Percentiles rank a stretch among this genome's conserved stretches.
Conservation (phyloP, 371 early-diverging fungal species). For the Mucor racemosus region DNA sequence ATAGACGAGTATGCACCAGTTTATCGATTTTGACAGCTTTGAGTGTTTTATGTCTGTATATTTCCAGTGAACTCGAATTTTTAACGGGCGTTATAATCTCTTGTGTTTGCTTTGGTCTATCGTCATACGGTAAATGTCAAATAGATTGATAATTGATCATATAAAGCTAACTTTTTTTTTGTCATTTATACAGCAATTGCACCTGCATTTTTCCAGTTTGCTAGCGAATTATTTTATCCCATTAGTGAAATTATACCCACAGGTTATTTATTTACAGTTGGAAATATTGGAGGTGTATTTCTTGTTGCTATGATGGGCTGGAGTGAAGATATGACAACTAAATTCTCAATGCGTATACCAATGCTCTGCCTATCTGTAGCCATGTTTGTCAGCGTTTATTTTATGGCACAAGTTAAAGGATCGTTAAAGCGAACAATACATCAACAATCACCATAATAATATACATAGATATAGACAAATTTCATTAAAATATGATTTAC, state of each 20-base stretch:
- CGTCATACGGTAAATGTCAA: conserved; percentile 46
- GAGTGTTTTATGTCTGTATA: conserved; percentile 34
- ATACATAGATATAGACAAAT: neutral
- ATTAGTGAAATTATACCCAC: conserved; percentile 56
- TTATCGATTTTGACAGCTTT: conserved; percentile 33
- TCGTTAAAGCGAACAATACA: conserved; percentile 34
- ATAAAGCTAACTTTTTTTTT: conserved; percentile 28
- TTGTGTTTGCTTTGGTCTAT: conserved; percentile 49
- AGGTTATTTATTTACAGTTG: conserved; percentile 49
- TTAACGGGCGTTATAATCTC: conserved; percentile 33
- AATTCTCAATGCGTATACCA: conserved; percentile 48
- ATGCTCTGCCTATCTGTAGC: conserved; percentile 33
- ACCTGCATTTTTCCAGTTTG: conserved; percentile 60
- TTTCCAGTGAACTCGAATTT: conserved; percentile 30
- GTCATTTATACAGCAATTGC: conserved; percentile 39
- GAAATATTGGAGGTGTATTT: conserved; percentile 48
- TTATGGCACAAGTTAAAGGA: conserved; percentile 41
- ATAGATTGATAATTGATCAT: conserved; percentile 16
- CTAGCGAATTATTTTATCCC: conserved; percentile 50
- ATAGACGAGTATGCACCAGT: conserved; percentile 35
- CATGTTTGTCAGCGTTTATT: conserved; percentile 29
- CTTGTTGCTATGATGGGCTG: conserved; percentile 51
- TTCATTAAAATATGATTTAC: neutral
- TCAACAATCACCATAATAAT: conserved; percentile 7
- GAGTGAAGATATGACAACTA: conserved; percentile 31